Conservation (phyloP, 2,329 filamentous ascomycete genomes). For the Cordyceps farinosa region DNA sequence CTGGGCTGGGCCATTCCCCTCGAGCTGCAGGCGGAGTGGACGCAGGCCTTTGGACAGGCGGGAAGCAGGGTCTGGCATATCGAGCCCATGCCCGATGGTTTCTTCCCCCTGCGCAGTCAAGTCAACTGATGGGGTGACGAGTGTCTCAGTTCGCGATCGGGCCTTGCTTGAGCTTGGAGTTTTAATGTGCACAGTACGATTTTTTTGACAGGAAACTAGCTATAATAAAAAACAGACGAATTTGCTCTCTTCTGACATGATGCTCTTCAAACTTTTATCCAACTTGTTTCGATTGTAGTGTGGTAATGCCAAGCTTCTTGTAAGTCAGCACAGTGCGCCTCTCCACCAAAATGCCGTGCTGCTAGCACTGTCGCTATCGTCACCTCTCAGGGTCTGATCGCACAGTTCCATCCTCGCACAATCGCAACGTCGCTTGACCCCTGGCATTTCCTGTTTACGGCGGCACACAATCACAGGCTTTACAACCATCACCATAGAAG, state of each 20-base stretch:
- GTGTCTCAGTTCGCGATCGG: not conserved
- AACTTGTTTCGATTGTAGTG: not conserved
- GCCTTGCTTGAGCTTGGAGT: not conserved
- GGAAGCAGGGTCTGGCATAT: conserved; percentile 52
- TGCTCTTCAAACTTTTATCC: not conserved
- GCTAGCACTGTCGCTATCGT: not conserved
- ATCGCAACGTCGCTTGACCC: not conserved
- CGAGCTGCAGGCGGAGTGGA: conserved; percentile 49
- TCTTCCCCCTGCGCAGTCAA: conserved; percentile 53
- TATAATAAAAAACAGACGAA: no score
- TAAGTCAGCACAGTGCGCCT: not conserved
- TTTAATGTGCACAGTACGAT: not conserved
- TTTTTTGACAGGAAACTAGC: not conserved
- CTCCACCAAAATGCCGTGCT: not conserved
- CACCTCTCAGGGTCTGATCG: conserved; percentile 5
- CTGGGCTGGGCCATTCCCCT: conserved; percentile 50
- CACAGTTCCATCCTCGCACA: not conserved
- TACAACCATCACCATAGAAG: not conserved
- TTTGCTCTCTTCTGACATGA: not conserved
- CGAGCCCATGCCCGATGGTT: conserved; percentile 58
- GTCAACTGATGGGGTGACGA: conserved; percentile 42
- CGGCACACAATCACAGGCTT: not conserved
- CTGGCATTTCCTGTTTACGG: not conserved
- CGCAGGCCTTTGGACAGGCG: conserved; percentile 45
- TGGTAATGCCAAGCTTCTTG: not conserved